Evolutionary conservation across 805 yeast species (phyloP).

Genomic region (Scheffersomyces stipitis): DNA sequence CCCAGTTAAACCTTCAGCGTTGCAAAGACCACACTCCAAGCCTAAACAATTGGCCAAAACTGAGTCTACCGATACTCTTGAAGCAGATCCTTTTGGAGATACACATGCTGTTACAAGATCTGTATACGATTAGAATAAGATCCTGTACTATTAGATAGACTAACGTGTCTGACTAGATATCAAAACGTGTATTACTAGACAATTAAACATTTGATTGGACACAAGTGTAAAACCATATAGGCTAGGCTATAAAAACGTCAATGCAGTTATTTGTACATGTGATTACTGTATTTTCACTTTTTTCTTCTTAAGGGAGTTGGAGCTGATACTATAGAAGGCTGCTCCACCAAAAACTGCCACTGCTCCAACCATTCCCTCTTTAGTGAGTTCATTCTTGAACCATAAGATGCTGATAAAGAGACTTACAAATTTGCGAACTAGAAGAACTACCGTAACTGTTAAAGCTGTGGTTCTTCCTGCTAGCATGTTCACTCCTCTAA

Average conservation of each 20-base stretch:
- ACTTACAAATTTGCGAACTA: constrained; percentile 62
- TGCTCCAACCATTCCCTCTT: constrained; percentile 47
- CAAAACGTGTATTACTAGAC: no score
- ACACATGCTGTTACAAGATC: constrained; percentile 18
- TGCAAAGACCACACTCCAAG: constrained; percentile 4
- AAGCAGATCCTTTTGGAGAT: constrained; percentile 43
- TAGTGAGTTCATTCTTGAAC: constrained; percentile 47
- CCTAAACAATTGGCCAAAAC: constrained; percentile 15
- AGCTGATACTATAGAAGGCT: constrained; percentile 12
- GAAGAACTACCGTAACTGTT: constrained; percentile 59
- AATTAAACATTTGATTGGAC: no score
- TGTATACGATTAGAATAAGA: constrained; percentile 12
- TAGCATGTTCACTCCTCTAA: constrained; percentile 64
- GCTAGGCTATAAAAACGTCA: no score
- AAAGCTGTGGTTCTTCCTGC: constrained; percentile 60
- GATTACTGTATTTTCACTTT: background rate
- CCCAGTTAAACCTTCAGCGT: constrained; percentile 23
- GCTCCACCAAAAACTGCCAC: constrained; percentile 57
- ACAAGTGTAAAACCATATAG: no score
- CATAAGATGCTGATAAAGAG: constrained; percentile 53
- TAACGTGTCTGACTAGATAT: no score
- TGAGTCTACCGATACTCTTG: constrained; percentile 25
- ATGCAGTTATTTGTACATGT: no score
- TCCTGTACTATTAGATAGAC: no score
- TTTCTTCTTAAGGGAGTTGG: constrained; percentile 1